Evolutionary conservation across 805 yeast species (phyloP), one percentile per base, ranked within the genome.

Genomic region (Ogataea populi-albae): DNA sequence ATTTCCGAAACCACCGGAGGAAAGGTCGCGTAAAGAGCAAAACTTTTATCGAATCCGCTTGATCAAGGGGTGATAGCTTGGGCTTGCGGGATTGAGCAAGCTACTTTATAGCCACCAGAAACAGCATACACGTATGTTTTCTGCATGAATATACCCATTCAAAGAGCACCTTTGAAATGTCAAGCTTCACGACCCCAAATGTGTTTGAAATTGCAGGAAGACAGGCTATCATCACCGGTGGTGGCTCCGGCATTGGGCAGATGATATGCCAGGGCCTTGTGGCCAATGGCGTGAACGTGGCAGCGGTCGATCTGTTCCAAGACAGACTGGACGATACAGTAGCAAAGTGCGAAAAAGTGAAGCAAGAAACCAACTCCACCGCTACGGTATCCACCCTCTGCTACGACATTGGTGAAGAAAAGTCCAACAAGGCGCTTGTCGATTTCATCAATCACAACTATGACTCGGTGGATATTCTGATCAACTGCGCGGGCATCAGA

Each of bases 171-270:
- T n/a, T n/a, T 17, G 29, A 22, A 11, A 48, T 50, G 53, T 41
- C 50, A 7, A 17, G 37, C 6, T 47, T 45, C 15, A 21, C 21
- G 6, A 35, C 46, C 26, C 41, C 45, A 14, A 41, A 36, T 19
- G 25, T 47, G 3, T 48, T 38, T 28, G 47, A 49, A 26, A 38
- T 50, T 17, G 34, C 46, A 3, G 53, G 52, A 5, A 34, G 54
- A 32, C 53, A 46, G 30, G 53, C 55, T 1, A 38, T 48, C 14
- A 52, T 50, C 20, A 48, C 53, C 11, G 55, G 52, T 6, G 55
- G 41, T 12, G 53, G 51, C 6, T 50, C 54, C 2, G 54, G 54
- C 11, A 46, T 50, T 31, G 54, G 52, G 3, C 53, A 45, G 34
- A 40, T 48, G 48, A 42, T 48, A 4, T 30, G 38, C 21, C 25